phyloP scores from a whole-genome alignment of 2,329 filamentous ascomycete genomes.

The Calycina marina region DNA sequence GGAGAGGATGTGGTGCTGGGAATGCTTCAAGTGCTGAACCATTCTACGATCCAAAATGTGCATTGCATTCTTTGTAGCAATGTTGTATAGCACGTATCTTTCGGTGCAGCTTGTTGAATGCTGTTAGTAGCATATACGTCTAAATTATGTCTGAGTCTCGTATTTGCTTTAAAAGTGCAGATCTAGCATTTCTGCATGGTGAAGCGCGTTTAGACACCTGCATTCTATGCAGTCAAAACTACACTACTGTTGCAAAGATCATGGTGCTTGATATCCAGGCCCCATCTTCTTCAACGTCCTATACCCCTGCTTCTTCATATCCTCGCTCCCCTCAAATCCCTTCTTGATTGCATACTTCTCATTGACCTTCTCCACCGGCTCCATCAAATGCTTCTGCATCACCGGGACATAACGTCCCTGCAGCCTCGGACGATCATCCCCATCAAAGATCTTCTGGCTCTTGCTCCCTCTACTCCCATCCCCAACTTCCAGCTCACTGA shows the following conservation, averaged over 20 bases:
- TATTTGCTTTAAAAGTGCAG: too few relatives aligned
- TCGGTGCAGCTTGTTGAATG: too few relatives aligned
- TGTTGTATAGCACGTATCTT: too few relatives aligned
- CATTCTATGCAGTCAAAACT: too few relatives aligned
- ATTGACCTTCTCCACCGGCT: conserved; percentile 39
- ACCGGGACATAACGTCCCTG: conserved; percentile 41
- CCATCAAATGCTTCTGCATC: conserved; percentile 33
- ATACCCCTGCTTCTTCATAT: conserved; percentile 24
- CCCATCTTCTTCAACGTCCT: conserved; percentile 12
- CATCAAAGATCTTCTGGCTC: conserved; percentile 34
- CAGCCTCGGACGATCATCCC: conserved; percentile 35
- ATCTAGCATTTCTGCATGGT: too few relatives aligned
- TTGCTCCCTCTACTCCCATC: conserved; percentile 21
- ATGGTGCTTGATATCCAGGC: too few relatives aligned
- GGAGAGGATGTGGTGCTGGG: background rate
- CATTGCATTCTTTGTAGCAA: too few relatives aligned
- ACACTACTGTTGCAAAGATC: too few relatives aligned
- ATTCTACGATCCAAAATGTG: too few relatives aligned
- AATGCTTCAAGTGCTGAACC: background rate
- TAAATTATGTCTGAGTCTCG: too few relatives aligned
- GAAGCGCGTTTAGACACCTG: too few relatives aligned
- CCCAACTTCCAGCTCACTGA: conserved; percentile 19
- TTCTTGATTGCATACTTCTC: conserved; percentile 46
- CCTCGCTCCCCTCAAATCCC: conserved; percentile 38
- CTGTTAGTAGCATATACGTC: too few relatives aligned